Conservation (phyloP, 192 early-diverging fungal species). For the Coemansia sp. region DNA sequence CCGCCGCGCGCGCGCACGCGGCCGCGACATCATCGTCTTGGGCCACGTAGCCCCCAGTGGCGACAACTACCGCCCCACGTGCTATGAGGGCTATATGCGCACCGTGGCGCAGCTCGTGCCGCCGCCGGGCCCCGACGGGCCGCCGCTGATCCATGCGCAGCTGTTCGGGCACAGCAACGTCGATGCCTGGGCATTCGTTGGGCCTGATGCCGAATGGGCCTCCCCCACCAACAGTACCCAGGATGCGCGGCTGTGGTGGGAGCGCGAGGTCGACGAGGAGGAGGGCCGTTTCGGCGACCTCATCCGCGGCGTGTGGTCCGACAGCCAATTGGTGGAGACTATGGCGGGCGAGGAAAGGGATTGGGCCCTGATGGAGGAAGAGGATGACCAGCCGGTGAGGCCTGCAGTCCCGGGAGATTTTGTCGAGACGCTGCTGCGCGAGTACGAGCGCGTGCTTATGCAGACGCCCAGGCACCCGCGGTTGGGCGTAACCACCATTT, state of each 20-base stretch:
- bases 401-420: constrained; percentile 31
- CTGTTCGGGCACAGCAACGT: constrained; percentile 76
- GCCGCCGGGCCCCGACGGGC: neutral
- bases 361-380: constrained; percentile 42
- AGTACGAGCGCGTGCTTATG: constrained; percentile 38
- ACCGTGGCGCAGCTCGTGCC: constrained; percentile 44
- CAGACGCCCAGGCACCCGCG: constrained; percentile 11
- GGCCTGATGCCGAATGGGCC: constrained; percentile 29
- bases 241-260: constrained; percentile 34
- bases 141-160: constrained; percentile 55
- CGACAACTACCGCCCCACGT: constrained; percentile 55
- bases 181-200: constrained; percentile 66
- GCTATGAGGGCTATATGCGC: constrained; percentile 53
- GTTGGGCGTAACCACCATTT: constrained; percentile 48
- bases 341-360: constrained; percentile 1
- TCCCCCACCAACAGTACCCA: neutral
- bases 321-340: neutral
- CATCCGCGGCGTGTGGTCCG: constrained; percentile 36
- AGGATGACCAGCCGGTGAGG: neutral
- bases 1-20: constrained; percentile 39
- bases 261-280: constrained; percentile 38
- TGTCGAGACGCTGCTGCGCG: constrained; percentile 29
- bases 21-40: constrained; percentile 58
- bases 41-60: constrained; percentile 68
- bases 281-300: constrained; percentile 37